Conservation (phyloP, 1,284 basidiomycete genomes). For the Tilletia walkeri region DNA sequence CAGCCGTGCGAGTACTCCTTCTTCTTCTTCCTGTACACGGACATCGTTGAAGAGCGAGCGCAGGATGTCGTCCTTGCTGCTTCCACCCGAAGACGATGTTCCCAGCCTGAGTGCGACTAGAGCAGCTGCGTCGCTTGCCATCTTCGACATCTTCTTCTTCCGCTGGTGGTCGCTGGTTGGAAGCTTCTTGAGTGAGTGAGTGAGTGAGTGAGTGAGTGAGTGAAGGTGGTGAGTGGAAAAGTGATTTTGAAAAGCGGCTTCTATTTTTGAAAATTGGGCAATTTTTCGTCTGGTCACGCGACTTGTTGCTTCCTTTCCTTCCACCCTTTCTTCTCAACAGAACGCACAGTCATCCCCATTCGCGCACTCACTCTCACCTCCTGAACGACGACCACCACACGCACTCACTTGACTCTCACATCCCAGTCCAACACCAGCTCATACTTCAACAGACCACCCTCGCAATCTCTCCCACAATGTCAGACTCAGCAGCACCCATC, state of each 20-base stretch:
- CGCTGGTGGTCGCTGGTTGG: no score
- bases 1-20: neutral
- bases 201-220: no score
- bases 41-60: no score
- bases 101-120: neutral
- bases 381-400: neutral
- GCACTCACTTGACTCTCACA: neutral
- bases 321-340: neutral
- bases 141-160: no score
- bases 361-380: neutral
- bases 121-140: no score
- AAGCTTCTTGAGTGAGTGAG: no score
- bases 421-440: neutral
- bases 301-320: conserved; percentile 1
- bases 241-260: no score
- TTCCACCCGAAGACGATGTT: neutral
- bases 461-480: neutral
- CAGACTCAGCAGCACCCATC: neutral
- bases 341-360: neutral
- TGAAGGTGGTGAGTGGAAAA: no score
- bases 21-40: neutral
- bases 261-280: neutral
- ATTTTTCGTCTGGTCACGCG: conserved; percentile 9
- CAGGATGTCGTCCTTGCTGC: no score
- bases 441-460: conserved; percentile 7